phyloP scores from a whole-genome alignment of 1,284 basidiomycete species.

The Somion occarium region DNA sequence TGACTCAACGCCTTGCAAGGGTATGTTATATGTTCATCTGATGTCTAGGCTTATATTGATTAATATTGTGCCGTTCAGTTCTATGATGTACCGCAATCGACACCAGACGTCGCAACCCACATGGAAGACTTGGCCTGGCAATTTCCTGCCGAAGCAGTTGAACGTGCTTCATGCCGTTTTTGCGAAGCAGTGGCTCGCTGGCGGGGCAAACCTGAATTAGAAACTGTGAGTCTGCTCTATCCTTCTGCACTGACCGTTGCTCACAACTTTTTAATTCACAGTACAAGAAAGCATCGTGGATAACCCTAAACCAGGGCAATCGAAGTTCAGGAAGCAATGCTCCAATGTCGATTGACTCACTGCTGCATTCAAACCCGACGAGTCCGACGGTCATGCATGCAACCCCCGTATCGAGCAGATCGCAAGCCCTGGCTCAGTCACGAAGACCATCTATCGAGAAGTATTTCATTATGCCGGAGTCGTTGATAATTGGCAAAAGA shows the following conservation, averaged over 20 bases:
- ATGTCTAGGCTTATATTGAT: not conserved
- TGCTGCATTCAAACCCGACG: constrained; percentile 59
- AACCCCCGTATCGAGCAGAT: constrained; percentile 11
- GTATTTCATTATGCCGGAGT: constrained; percentile 35
- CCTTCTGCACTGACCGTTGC: not conserved
- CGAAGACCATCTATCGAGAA: constrained; percentile 32
- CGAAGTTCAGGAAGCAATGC: constrained; percentile 28
- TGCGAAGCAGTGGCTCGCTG: constrained; percentile 75
- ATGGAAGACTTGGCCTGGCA: constrained; percentile 77
- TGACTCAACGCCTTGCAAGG: constrained; percentile 61
- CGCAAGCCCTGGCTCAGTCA: constrained; percentile 11
- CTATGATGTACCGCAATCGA: constrained; percentile 62
- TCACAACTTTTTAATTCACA: not conserved
- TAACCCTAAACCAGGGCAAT: constrained; percentile 21
- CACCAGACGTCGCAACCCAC: constrained; percentile 70
- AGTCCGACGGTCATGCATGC: constrained; percentile 36
- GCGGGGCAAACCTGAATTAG: constrained; percentile 77
- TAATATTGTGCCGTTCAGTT: constrained; percentile 41
- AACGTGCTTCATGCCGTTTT: constrained; percentile 69
- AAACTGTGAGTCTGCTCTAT: constrained; percentile 47
- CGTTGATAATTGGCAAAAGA: constrained; percentile 22
- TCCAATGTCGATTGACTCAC: constrained; percentile 52
- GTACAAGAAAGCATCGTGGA: constrained; percentile 47
- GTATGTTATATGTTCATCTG: constrained; percentile 40
- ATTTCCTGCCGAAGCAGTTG: constrained; percentile 76